phyloP scores from a whole-genome alignment of 306 rosid genomes.

The Castanea mollissima region DNA sequence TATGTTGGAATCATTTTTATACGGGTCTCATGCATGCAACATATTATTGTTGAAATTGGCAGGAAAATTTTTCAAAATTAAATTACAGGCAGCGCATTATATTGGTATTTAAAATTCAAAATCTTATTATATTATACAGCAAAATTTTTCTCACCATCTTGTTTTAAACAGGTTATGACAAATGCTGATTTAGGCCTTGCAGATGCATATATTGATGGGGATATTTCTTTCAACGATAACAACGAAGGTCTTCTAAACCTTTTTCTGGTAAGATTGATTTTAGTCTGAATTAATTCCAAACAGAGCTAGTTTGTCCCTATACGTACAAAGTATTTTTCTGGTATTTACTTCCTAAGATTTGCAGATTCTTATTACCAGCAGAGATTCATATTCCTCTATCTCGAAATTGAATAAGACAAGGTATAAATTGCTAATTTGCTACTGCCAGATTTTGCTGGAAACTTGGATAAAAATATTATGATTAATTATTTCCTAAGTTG shows the following conservation, averaged over 20 bases:
- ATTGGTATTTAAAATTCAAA: no score
- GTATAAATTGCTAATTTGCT: constrained; percentile 20
- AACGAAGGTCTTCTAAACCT: constrained; percentile 67
- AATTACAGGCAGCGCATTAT: no score
- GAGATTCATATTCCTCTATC: constrained; percentile 57
- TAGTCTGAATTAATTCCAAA: background rate
- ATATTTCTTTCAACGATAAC: constrained; percentile 72
- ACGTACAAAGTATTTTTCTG: background rate
- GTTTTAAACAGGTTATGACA: constrained; percentile 61
- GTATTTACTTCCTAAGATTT: background rate
- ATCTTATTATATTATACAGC: no score
- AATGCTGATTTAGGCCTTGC: constrained; percentile 95
- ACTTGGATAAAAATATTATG: no score
- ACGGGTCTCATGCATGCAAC: no score
- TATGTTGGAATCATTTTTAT: no score
- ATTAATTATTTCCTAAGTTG: no score
- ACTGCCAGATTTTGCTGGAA: no score
- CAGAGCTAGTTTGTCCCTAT: no score
- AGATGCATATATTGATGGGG: constrained; percentile 77
- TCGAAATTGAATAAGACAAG: constrained; percentile 54
- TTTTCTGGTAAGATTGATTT: constrained; percentile 44
- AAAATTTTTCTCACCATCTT: no score
- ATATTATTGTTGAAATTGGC: background rate
- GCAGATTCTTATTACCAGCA: constrained; percentile 80
- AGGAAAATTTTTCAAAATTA: no score